A percentile compares a stretch with the other conserved stretches of the same genome.
phyloP scores from a whole-genome alignment of 2,329 filamentous ascomycete species.

The Lasiodiplodia sp. region DNA sequence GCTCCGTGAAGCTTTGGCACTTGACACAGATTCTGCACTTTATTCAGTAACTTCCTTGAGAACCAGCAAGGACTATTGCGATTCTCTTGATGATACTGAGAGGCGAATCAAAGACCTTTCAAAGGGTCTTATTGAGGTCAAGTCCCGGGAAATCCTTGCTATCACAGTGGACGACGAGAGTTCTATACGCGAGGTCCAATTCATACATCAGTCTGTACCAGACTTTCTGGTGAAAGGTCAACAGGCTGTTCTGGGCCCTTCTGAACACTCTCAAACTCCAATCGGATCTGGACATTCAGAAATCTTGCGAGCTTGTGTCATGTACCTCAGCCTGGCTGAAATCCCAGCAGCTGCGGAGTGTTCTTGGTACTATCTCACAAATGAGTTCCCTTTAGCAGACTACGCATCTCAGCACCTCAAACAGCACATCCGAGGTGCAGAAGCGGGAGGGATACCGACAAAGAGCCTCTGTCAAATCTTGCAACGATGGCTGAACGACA shows the following conservation, averaged over 20 bases:
- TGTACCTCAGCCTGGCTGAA: background rate
- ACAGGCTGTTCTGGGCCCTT: background rate
- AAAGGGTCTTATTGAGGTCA: conserved; percentile 31
- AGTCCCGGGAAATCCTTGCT: conserved; percentile 28
- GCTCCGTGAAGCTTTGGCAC: conserved; percentile 33
- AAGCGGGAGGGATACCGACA: no score
- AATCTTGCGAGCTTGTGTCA: background rate
- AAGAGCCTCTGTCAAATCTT: no score
- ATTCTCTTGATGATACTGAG: conserved; percentile 16
- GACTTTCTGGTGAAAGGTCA: conserved; percentile 31
- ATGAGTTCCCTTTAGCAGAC: no score
- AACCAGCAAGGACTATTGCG: background rate
- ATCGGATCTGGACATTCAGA: background rate
- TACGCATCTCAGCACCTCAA: no score
- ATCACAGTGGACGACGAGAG: conserved; percentile 31
- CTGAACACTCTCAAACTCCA: background rate
- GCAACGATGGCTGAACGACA: no score
- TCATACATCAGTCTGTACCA: conserved; percentile 35
- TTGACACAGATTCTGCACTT: conserved; percentile 30
- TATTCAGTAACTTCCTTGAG: background rate
- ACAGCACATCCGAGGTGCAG: no score
- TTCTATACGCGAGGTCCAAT: conserved; percentile 32
- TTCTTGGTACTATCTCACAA: no score
- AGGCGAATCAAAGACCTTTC: conserved; percentile 32
- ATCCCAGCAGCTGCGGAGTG: no score